These are phyloP conservation scores for Erodium moschatum DNA, from an alignment of 441 rosid genomes.

Conservation along the genomic window DNA sequence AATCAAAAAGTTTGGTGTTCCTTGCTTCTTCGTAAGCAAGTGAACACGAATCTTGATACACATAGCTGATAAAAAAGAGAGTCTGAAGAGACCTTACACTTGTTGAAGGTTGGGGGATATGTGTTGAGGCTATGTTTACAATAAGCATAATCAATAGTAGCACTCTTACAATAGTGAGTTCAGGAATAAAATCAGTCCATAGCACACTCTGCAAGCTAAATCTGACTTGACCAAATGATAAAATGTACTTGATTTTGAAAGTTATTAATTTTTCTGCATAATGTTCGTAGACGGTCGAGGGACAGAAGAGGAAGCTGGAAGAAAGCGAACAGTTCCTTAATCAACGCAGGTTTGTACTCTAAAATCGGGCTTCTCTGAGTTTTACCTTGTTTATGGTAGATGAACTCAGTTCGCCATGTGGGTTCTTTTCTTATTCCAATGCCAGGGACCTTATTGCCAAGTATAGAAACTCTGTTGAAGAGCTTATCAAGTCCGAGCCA, in stretches of 20 bases:
- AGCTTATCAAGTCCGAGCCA: slow-evolving; percentile 43
- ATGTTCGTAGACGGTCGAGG: slow-evolving; percentile 64
- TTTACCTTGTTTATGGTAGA: slow-evolving; percentile 4
- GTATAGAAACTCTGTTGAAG: slow-evolving; percentile 58
- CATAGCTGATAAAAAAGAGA: too few species aligned
- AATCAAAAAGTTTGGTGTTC: too few species aligned
- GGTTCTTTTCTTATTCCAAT: slow-evolving; percentile 15
- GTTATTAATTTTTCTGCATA: slow-evolving; percentile 6
- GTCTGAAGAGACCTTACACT: too few species aligned
- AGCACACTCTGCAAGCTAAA: neutral
- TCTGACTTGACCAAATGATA: neutral
- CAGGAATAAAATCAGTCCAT: neutral
- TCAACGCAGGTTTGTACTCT: slow-evolving; percentile 50
- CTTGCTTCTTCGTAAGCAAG: too few species aligned
- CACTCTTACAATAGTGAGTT: neutral
- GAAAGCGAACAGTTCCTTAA: slow-evolving; percentile 59
- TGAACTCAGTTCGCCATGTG: neutral
- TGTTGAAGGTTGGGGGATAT: neutral
- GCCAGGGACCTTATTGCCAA: slow-evolving; percentile 57
- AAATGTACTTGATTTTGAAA: slow-evolving; percentile 1
- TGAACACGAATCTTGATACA: too few species aligned
- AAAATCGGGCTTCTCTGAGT: neutral
- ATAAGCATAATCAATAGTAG: too few species aligned
- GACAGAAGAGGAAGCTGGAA: slow-evolving; percentile 64
- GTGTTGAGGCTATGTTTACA: neutral